A percentile compares a stretch with the other conserved stretches of the same genome.
Evolutionary conservation across 148 eudicot genomes (phyloP).

Genomic region (Beta vulgaris): DNA sequence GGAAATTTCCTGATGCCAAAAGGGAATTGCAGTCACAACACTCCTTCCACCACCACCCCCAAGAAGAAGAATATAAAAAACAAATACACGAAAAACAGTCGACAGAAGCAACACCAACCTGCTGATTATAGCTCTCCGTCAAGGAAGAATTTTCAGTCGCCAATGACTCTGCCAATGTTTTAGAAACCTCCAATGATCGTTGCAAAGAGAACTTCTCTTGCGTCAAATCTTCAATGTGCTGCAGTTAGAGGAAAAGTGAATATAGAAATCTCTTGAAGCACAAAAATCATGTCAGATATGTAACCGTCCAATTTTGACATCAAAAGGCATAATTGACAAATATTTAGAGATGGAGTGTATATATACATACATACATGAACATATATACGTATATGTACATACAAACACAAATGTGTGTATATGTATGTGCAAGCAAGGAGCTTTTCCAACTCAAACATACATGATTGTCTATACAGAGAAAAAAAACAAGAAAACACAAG

Average conservation of each 20-base stretch:
- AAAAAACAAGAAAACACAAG: background rate
- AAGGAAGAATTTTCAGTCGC: constrained; percentile 91
- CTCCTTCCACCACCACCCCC: too few species aligned
- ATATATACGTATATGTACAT: too few species aligned
- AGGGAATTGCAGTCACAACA: too few species aligned
- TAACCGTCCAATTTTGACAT: too few species aligned
- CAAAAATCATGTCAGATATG: background rate
- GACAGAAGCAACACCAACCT: constrained; percentile 42
- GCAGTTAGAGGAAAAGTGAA: constrained; percentile 25
- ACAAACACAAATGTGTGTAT: too few species aligned
- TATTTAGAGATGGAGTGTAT: background rate
- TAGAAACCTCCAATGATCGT: constrained; percentile 90
- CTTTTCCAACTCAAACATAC: background rate
- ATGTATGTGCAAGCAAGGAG: background rate
- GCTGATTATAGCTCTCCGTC: constrained; percentile 94
- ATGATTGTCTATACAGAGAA: background rate
- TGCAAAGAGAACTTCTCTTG: constrained; percentile 96
- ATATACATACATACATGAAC: too few species aligned
- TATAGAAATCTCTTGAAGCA: background rate
- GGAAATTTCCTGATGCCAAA: too few species aligned
- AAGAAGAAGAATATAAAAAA: too few species aligned
- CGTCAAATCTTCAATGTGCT: constrained; percentile 98
- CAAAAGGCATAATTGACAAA: background rate
- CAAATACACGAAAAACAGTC: too few species aligned
- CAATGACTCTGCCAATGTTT: constrained; percentile 76